Evolutionary conservation across 371 early-diverging fungal species (phyloP).

Genomic region (Mucor velutinosus): DNA sequence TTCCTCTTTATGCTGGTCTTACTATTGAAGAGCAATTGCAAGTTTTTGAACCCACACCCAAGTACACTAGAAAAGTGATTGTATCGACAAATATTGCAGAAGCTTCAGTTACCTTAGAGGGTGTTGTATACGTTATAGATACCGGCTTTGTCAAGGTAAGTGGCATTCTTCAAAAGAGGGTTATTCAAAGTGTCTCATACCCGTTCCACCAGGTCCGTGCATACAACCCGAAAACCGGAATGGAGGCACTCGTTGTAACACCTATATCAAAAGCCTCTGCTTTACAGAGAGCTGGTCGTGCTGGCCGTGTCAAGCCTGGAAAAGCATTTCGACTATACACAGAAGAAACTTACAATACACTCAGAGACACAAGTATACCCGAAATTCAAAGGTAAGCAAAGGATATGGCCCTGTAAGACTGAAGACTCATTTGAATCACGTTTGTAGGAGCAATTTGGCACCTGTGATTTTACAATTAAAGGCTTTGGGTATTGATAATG

Average conservation of each 20-base stretch:
- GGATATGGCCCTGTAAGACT: too few species aligned
- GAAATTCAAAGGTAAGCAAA: slow-evolving; percentile 71
- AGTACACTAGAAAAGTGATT: slow-evolving; percentile 76
- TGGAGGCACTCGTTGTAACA: slow-evolving; percentile 63
- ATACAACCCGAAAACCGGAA: slow-evolving; percentile 64
- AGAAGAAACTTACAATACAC: slow-evolving; percentile 61
- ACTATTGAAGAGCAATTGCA: slow-evolving; percentile 66
- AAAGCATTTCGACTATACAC: slow-evolving; percentile 74
- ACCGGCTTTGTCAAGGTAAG: slow-evolving; percentile 80
- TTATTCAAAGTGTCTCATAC: background rate
- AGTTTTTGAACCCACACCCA: slow-evolving; percentile 71
- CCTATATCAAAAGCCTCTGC: slow-evolving; percentile 77
- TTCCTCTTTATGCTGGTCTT: slow-evolving; percentile 81
- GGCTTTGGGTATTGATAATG: slow-evolving; percentile 78
- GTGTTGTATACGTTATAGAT: slow-evolving; percentile 86
- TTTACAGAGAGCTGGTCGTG: slow-evolving; percentile 80
- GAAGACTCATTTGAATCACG: background rate
- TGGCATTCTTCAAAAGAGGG: background rate
- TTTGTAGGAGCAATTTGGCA: slow-evolving; percentile 49
- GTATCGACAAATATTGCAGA: slow-evolving; percentile 84
- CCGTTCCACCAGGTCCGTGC: slow-evolving; percentile 55
- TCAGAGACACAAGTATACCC: slow-evolving; percentile 61
- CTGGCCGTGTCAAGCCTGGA: slow-evolving; percentile 75
- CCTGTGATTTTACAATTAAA: slow-evolving; percentile 70
- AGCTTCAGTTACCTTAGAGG: slow-evolving; percentile 86